A percentile compares a stretch with the other conserved stretches of the same genome.
phyloP scores from a whole-genome alignment of 2,329 filamentous ascomycete genomes.

The Fusarium multiceps region DNA sequence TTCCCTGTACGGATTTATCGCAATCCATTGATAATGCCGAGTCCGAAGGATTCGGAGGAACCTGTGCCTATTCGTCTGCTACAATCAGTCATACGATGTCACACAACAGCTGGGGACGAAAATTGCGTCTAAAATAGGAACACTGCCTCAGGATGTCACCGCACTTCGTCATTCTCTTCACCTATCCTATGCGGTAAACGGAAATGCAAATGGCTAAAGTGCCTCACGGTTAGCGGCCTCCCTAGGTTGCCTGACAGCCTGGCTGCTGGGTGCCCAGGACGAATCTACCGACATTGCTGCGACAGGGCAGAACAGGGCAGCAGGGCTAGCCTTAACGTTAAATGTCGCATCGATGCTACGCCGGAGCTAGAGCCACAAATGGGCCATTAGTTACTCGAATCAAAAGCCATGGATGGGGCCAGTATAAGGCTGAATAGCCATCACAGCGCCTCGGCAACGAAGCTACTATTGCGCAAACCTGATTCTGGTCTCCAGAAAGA shows the following conservation, averaged over 20 bases:
- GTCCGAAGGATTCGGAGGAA: background rate
- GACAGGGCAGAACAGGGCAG: background rate
- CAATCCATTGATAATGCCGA: background rate
- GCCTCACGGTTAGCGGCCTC: background rate
- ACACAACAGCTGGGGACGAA: background rate
- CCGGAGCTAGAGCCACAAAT: background rate
- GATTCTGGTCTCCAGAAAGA: background rate
- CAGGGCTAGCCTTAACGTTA: slow-evolving; percentile 5
- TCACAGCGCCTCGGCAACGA: no score
- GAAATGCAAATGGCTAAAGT: background rate
- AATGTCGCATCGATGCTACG: background rate
- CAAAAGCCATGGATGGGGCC: background rate
- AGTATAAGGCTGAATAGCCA: slow-evolving; percentile 4
- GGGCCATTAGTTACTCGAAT: background rate
- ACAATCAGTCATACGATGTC: background rate
- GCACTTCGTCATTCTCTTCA: background rate
- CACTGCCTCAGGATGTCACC: background rate
- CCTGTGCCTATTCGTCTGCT: background rate
- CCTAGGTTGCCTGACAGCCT: background rate
- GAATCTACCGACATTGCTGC: background rate
- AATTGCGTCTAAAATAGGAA: background rate
- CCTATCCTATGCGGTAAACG: background rate
- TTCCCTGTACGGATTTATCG: background rate
- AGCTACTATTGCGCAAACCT: background rate
- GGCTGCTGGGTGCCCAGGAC: background rate